A percentile compares a stretch with the other conserved stretches of the same genome.
phyloP scores from a whole-genome alignment of 805 yeast species.

The Blastobotrys mokoenaii region DNA sequence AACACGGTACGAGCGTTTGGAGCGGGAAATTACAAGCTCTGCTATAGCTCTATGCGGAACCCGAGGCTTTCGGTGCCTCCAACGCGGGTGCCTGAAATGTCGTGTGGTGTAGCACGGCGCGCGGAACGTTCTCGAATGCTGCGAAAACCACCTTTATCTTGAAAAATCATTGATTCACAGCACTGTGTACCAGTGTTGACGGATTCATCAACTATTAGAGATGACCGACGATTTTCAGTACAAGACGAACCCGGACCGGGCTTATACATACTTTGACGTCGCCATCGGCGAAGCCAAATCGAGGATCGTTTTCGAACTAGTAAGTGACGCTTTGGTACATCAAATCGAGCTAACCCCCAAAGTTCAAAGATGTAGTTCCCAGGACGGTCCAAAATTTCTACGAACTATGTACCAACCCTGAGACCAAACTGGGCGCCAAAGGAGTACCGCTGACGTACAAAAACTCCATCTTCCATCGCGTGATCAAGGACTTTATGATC shows the following conservation, averaged over 20 bases:
- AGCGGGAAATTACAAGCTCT: no score
- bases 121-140: no score
- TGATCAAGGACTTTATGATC: conserved; percentile 81
- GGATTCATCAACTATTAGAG: no score
- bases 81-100: no score
- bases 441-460: conserved; percentile 37
- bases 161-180: no score
- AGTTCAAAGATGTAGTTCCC: conserved; percentile 46
- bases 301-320: conserved; percentile 1
- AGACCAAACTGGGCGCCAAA: conserved; percentile 44
- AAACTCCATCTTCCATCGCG: conserved; percentile 74
- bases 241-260: background rate
- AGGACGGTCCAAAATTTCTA: conserved; percentile 83
- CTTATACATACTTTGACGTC: background rate
- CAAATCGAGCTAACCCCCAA: no score
- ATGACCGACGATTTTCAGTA: background rate
- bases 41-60: no score
- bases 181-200: no score
- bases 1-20: no score
- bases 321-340: conserved; percentile 14
- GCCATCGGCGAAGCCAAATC: background rate
- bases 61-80: no score
- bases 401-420: conserved; percentile 74
- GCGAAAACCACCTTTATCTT: no score
- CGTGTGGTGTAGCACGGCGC: no score